These are phyloP conservation scores for Scheffersomyces amazonensis DNA, from an alignment of 805 yeast genomes.

Conservation along the genomic window DNA sequence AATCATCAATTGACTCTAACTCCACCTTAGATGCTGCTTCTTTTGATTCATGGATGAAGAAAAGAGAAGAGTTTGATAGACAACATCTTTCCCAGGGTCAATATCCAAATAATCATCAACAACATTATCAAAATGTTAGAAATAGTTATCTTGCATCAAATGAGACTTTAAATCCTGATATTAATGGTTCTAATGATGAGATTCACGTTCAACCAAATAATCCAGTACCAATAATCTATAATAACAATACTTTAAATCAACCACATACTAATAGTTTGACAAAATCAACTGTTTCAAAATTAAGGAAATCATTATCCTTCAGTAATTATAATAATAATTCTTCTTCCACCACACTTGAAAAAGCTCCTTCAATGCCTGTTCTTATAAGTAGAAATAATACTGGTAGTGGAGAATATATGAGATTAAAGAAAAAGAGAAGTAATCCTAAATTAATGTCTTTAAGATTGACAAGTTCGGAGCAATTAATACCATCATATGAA, in stretches of 20 bases:
- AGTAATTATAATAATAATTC: neutral
- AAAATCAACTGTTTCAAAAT: neutral
- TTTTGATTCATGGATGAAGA: conserved; percentile 51
- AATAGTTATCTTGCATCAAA: conserved; percentile 28
- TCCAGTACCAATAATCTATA: too few relatives aligned
- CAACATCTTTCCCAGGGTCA: neutral
- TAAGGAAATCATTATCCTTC: neutral
- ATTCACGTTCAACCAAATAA: neutral
- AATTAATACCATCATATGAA: conserved; percentile 1
- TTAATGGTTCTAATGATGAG: conserved; percentile 7
- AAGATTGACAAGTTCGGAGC: conserved; percentile 6
- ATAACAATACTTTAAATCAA: too few relatives aligned
- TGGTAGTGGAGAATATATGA: neutral
- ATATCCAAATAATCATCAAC: neutral
- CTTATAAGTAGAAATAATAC: neutral
- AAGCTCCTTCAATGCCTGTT: neutral
- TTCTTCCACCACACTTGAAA: neutral
- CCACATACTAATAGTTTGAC: neutral
- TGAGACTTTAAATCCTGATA: conserved; percentile 18
- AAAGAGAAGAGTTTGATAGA: conserved; percentile 45
- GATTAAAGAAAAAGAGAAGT: neutral
- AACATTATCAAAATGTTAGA: conserved; percentile 9
- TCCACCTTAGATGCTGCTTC: conserved; percentile 46
- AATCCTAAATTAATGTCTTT: conserved; percentile 5
- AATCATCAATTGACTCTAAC: conserved; percentile 18